A percentile compares a stretch with the other conserved stretches of the same genome.
These are phyloP conservation scores for Xeromyces bisporus DNA, from an alignment of 495 filamentous ascomycete species.

Conservation along the genomic window DNA sequence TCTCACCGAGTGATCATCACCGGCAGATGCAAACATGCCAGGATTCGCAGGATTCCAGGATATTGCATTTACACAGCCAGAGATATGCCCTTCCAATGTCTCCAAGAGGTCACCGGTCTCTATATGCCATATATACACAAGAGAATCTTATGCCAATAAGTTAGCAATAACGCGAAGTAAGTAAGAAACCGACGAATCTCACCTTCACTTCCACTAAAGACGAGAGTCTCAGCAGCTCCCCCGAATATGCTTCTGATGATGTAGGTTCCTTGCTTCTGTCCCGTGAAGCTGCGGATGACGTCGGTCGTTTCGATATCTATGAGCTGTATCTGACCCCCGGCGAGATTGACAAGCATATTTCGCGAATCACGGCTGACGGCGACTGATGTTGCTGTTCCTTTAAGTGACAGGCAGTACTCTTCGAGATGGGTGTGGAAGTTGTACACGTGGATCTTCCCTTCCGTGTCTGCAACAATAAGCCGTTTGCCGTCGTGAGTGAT, in stretches of 20 bases:
- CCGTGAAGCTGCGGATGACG: slow-evolving; percentile 52
- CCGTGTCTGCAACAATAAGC: slow-evolving; percentile 59
- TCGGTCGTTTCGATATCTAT: slow-evolving; percentile 60
- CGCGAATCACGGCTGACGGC: slow-evolving; percentile 64
- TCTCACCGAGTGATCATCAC: slow-evolving; percentile 70
- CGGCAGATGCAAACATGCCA: slow-evolving; percentile 77
- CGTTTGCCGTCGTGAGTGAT: slow-evolving; percentile 64
- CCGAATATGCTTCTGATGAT: slow-evolving; percentile 75
- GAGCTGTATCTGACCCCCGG: slow-evolving; percentile 54
- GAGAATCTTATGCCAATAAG: slow-evolving; percentile 41
- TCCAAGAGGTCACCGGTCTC: slow-evolving; percentile 59
- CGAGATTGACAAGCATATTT: slow-evolving; percentile 67
- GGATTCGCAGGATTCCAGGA: slow-evolving; percentile 77
- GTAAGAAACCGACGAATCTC: slow-evolving; percentile 4
- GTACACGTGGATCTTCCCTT: slow-evolving; percentile 60
- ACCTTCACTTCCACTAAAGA: slow-evolving; percentile 89
- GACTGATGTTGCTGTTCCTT: slow-evolving; percentile 54
- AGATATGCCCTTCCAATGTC: slow-evolving; percentile 53
- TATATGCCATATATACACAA: slow-evolving; percentile 81
- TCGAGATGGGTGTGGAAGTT: slow-evolving; percentile 58
- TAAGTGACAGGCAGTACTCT: slow-evolving; percentile 52
- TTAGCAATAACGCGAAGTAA: not conserved
- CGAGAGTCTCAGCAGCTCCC: slow-evolving; percentile 77
- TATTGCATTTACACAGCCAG: slow-evolving; percentile 74
- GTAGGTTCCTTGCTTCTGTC: slow-evolving; percentile 52